Percentiles rank a stretch among this genome's conserved stretches.
Evolutionary conservation across 768 basidiomycete species (phyloP).

Genomic region (Xerocomus potaroensis): DNA sequence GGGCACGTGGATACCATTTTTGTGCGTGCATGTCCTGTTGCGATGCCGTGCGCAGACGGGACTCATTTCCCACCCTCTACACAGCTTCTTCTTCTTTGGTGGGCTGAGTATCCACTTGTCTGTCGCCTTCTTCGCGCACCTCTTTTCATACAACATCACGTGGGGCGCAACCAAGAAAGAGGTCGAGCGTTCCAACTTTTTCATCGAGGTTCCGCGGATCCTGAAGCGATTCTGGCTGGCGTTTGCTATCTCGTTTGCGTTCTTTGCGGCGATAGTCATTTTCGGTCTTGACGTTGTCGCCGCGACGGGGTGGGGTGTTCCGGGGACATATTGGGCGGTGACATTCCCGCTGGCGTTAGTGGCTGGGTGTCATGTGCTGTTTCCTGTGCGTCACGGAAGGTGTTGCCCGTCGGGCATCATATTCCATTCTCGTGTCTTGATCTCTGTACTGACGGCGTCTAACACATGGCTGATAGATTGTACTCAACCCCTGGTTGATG

Average conservation of each 20-base stretch:
- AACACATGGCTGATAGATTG: slow-evolving; percentile 43
- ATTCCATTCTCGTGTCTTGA: slow-evolving; percentile 3
- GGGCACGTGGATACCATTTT: slow-evolving; percentile 31
- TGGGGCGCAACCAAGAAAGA: slow-evolving; percentile 73
- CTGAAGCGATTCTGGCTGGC: slow-evolving; percentile 72
- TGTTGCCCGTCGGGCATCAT: slow-evolving; percentile 16
- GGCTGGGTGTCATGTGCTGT: slow-evolving; percentile 62
- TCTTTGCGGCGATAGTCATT: slow-evolving; percentile 53
- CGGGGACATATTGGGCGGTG: slow-evolving; percentile 64
- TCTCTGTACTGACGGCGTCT: not conserved
- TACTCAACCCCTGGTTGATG: slow-evolving; percentile 87
- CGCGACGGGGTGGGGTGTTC: slow-evolving; percentile 62
- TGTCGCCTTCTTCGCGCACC: slow-evolving; percentile 51
- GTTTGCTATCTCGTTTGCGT: slow-evolving; percentile 49
- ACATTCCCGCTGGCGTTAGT: slow-evolving; percentile 72
- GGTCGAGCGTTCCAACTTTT: slow-evolving; percentile 87
- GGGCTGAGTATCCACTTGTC: slow-evolving; percentile 52
- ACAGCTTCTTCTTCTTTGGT: slow-evolving; percentile 50
- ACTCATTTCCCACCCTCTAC: not conserved
- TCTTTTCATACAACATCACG: slow-evolving; percentile 56
- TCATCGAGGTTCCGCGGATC: slow-evolving; percentile 84
- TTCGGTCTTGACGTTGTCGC: slow-evolving; percentile 47
- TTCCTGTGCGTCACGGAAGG: slow-evolving; percentile 48
- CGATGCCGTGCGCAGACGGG: not conserved
- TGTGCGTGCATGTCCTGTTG: slow-evolving; percentile 18